Evolutionary conservation across 2,329 filamentous ascomycete species (phyloP).

Genomic region (Ascochyta fabae): DNA sequence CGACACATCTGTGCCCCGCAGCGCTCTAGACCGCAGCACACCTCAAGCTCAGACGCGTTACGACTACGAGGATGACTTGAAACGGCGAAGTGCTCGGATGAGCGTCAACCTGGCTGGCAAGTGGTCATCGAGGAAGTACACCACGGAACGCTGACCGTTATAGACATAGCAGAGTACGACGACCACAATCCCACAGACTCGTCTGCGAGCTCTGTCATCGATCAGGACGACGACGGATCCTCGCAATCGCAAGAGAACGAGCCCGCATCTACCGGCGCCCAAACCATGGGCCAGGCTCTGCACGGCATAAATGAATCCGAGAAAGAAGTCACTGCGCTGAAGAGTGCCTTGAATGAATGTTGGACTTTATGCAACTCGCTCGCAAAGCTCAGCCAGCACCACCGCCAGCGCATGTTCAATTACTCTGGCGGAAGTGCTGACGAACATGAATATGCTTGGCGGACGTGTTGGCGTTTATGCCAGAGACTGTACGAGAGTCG

Average conservation of each 20-base stretch:
- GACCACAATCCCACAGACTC: constrained; percentile 45
- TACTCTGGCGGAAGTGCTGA: constrained; percentile 72
- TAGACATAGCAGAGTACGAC: constrained; percentile 57
- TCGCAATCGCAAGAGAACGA: constrained; percentile 43
- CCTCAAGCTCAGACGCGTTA: constrained; percentile 83
- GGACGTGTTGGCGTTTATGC: constrained; percentile 91
- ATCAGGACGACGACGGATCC: constrained; percentile 42
- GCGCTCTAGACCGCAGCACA: constrained; percentile 68
- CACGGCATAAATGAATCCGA: constrained; percentile 65
- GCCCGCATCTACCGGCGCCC: constrained; percentile 34
- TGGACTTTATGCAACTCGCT: constrained; percentile 95
- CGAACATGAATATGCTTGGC: constrained; percentile 88
- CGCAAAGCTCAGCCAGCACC: constrained; percentile 81
- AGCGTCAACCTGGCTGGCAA: constrained; percentile 80
- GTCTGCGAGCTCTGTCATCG: constrained; percentile 38
- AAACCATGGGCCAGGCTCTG: constrained; percentile 59
- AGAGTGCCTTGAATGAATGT: constrained; percentile 81
- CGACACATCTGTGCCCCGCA: constrained; percentile 69
- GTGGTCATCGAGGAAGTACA: background rate
- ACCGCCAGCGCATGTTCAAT: constrained; percentile 79
- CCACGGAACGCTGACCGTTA: constrained; percentile 31
- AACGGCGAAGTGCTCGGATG: constrained; percentile 62
- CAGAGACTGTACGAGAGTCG: constrained; percentile 85
- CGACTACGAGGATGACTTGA: constrained; percentile 68
- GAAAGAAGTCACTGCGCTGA: constrained; percentile 71